A percentile compares a stretch with the other conserved stretches of the same genome.
phyloP scores from a whole-genome alignment of 176 grass and related monocot species.

The Rhynchospora tenuis region DNA sequence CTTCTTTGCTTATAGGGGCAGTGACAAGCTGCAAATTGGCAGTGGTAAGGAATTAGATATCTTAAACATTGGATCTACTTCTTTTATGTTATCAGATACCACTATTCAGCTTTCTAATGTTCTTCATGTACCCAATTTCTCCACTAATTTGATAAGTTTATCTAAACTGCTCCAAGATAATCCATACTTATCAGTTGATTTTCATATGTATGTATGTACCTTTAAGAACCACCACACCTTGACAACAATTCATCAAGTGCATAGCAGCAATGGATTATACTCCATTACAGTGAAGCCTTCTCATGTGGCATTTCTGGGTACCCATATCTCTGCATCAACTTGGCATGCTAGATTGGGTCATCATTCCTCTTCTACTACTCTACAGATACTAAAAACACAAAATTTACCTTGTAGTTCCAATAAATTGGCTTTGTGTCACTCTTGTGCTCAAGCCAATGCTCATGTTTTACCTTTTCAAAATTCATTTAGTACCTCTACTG shows the following conservation, averaged over 20 bases:
- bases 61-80: background rate
- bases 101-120: background rate
- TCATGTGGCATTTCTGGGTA: no score
- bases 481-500: background rate
- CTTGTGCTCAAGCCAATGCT: background rate
- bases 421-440: background rate
- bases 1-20: background rate
- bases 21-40: background rate
- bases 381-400: background rate
- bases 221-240: background rate
- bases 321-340: background rate
- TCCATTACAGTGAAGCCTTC: background rate
- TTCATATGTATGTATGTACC: background rate
- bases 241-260: background rate
- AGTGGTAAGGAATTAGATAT: background rate
- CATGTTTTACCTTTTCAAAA: background rate
- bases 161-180: background rate
- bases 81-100: background rate
- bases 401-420: background rate
- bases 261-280: background rate
- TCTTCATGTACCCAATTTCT: background rate
- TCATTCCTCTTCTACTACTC: background rate
- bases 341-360: background rate
- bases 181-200: background rate
- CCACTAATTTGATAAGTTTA: background rate